Base-by-base conservation (phyloP, 352 stramenopile genomes). In the Phytophthora hibernalis region DNA sequence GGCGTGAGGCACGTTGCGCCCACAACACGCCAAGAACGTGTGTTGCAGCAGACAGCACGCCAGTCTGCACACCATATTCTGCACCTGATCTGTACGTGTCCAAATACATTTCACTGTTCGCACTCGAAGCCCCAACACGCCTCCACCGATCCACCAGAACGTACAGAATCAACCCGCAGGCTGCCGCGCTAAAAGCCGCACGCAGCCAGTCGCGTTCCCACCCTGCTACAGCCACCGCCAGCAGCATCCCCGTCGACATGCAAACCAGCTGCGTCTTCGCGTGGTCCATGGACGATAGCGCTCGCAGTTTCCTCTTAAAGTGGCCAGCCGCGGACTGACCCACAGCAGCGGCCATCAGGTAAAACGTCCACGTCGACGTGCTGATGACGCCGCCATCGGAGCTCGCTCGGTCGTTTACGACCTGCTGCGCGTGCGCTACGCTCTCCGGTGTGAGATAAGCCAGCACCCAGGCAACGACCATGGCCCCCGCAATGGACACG, bases 1-100 rank as follows among this genome's bases (percentile, higher is more conserved):
- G 90, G 28, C 80, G 83, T 28, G 87, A 95, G 51, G 88, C 75
- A 15, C 82, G 77, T 48, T 76, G 74, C 12, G 55, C 55, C 83
- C 82, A 91, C 2, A 93, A 63, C 21, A 84, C 71, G 18, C 54
- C 33, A 12, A 89, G 21, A 21, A 93, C 75, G 12, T 67, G 68
- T 12, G 24, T 40, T 10, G 44, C 51, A 12, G 15, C 26, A 2
- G 38, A 22, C 10, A 50, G 5, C 37, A 63, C 47, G 18, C 51
- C 45, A 9, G 3, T 28, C 16, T 54, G 44, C 8, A 43, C 33
- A 15, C 26, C 33, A 37, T 24, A 48, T 30, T 3, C 40, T 31
- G 30, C 44, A 15, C 50, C 69, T 1, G 63, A 66, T 16, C 72
- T 68, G 44, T 82, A 90, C 56, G 75, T 85, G 52, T 90, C 79